A percentile compares a stretch with the other conserved stretches of the same genome.
Conservation (phyloP, 2,329 filamentous ascomycete species). For the Eurotiales sp. region DNA sequence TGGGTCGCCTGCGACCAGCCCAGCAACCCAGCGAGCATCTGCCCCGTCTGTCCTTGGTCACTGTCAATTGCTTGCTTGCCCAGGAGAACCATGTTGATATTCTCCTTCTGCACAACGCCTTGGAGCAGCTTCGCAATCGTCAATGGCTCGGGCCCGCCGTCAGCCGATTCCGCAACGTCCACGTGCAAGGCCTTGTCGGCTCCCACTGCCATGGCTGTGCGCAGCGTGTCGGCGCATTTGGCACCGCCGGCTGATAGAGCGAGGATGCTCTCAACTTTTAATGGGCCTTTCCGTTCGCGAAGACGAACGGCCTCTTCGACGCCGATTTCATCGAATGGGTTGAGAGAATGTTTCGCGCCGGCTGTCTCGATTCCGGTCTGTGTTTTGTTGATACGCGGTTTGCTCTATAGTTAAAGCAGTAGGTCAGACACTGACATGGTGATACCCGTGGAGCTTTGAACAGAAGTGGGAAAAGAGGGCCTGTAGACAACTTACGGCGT, state of each 20-base stretch:
- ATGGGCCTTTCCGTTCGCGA: conserved; percentile 76
- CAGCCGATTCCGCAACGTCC: conserved; percentile 69
- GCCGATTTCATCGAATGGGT: conserved; percentile 97
- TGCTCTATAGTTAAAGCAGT: conserved; percentile 48
- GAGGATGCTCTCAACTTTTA: conserved; percentile 85
- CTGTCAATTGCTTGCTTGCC: conserved; percentile 99
- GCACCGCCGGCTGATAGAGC: conserved; percentile 82
- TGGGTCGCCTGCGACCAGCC: conserved; percentile 95
- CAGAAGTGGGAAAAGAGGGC: too few species aligned
- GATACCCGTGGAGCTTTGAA: too few species aligned
- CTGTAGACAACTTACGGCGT: conserved; percentile 58
- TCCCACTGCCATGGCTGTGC: conserved; percentile 98
- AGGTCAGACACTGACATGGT: background rate
- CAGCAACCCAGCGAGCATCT: conserved; percentile 92
- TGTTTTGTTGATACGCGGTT: conserved; percentile 66
- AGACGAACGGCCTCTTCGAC: conserved; percentile 94
- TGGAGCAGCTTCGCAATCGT: conserved; percentile 86
- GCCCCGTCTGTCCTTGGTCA: conserved; percentile 90
- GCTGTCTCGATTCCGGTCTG: conserved; percentile 86
- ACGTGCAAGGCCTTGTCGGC: conserved; percentile 90
- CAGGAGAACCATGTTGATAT: conserved; percentile 85
- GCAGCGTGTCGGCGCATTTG: conserved; percentile 82
- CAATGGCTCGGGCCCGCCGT: conserved; percentile 71
- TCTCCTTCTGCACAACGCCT: conserved; percentile 75
- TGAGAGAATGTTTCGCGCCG: conserved; percentile 96